Percentiles rank a stretch among this genome's conserved stretches.
phyloP scores from a whole-genome alignment of 2,329 filamentous ascomycete species.

The Passalora sequoiae region DNA sequence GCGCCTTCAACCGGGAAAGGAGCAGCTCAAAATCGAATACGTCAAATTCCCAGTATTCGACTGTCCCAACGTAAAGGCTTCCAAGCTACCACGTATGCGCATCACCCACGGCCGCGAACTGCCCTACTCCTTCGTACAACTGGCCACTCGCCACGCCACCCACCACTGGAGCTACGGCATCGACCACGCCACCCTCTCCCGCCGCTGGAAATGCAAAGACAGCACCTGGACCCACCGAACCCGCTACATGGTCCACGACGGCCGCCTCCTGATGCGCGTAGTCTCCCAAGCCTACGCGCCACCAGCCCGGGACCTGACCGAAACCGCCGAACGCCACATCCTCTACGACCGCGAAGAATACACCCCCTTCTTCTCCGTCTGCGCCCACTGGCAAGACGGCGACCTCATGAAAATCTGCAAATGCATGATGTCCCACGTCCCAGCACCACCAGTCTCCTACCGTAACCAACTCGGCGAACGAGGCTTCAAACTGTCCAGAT shows the following conservation, averaged over 20 bases:
- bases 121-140: slow-evolving; percentile 55
- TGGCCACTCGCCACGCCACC: slow-evolving; percentile 48
- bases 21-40: slow-evolving; percentile 50
- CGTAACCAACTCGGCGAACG: slow-evolving; percentile 39
- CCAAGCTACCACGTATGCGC: slow-evolving; percentile 49
- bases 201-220: slow-evolving; percentile 51
- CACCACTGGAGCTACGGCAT: slow-evolving; percentile 48
- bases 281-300: slow-evolving; percentile 51
- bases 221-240: slow-evolving; percentile 52
- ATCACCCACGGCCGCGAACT: slow-evolving; percentile 53
- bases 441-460: slow-evolving; percentile 41
- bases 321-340: slow-evolving; percentile 50
- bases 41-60: slow-evolving; percentile 53
- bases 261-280: slow-evolving; percentile 55
- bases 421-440: slow-evolving; percentile 56
- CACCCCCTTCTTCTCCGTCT: slow-evolving; percentile 58
- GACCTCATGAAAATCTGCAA: slow-evolving; percentile 57
- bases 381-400: slow-evolving; percentile 59
- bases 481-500: slow-evolving; percentile 33
- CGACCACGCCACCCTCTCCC: slow-evolving; percentile 42
- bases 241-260: slow-evolving; percentile 49
- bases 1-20: slow-evolving; percentile 49
- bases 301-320: slow-evolving; percentile 43
- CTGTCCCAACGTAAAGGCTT: slow-evolving; percentile 51
- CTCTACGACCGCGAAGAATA: slow-evolving; percentile 58